A percentile compares a stretch with the other conserved stretches of the same genome.
Evolutionary conservation across 75 land plant genomes (phyloP).

Genomic region (Pseudotsuga menziesii): DNA sequence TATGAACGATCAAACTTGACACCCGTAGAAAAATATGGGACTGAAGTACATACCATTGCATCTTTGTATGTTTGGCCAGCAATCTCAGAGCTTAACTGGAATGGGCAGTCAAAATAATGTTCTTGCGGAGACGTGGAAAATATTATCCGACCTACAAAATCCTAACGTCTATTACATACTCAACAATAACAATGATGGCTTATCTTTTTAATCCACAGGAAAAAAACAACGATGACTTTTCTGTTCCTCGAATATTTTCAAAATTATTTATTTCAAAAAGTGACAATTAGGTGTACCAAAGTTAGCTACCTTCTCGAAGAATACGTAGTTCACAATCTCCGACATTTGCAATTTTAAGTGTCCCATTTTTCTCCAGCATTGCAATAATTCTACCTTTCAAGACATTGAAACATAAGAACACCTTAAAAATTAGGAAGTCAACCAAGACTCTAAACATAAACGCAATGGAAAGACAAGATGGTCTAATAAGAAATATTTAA

Average conservation of each 20-base stretch:
- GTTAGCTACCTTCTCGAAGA: constrained; percentile 60
- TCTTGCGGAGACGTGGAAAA: constrained; percentile 87
- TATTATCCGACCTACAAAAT: constrained; percentile 53
- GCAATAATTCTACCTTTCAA: constrained; percentile 67
- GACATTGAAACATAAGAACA: too few relatives aligned
- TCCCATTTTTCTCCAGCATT: constrained; percentile 72
- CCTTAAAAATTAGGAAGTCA: neutral
- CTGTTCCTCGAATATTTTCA: neutral
- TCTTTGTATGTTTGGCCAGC: constrained; percentile 81
- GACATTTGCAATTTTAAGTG: constrained; percentile 74
- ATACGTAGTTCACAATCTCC: constrained; percentile 95
- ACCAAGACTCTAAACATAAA: neutral
- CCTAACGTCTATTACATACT: neutral
- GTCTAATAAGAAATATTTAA: neutral
- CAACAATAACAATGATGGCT: neutral
- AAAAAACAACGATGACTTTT: neutral
- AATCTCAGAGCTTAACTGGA: constrained; percentile 83
- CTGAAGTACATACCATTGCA: constrained; percentile 56
- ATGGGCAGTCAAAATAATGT: constrained; percentile 98
- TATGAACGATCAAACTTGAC: neutral
- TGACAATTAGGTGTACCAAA: neutral
- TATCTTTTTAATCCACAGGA: neutral
- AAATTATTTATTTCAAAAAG: neutral
- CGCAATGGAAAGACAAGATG: neutral
- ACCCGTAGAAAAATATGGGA: neutral